Base-by-base conservation (phyloP, 352 stramenopile genomes). In the Plasmopara viticola region DNA sequence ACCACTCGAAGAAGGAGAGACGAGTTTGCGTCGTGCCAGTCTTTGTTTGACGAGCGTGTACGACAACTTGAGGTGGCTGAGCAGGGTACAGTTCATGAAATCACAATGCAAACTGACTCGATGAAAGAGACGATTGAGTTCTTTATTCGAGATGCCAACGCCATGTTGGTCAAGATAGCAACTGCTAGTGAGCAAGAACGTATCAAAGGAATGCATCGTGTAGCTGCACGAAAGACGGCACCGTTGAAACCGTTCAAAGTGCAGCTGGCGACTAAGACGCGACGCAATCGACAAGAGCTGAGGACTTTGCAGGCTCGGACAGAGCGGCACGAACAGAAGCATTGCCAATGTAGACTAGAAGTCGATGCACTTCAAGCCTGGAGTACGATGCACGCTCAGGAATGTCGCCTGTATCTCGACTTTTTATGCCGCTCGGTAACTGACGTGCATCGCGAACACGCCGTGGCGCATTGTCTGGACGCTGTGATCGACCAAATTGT, bases 371-470 rank as follows among this genome's bases (percentile, higher is more conserved):
- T 86, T 10, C 70, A 74, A 39, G 44, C 33, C 4, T 86, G 75
- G 75, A 71, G 56, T 4, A 38, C 51, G 12, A 66, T 59, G 13
- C 75, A 86, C 30, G 60, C 72, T 1, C 44, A 70, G 13, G 75
- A 84, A 34, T 86, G 75, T 37, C 56, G 73, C 0, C 53, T 70
- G 34, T 77, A 71, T 48, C 81, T 80, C 44, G 71, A 77, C 48
- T 86, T 79, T 43, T 39, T 84, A 34, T 66, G 63, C 43, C 79
- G 59, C 64, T 64, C 64, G 2, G 40, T 84, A 6, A 64, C 82
- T 48, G 45, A 68, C 29, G 38, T 43, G 15, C 49, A 56, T 31
- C 48, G 45, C 10, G 69, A 83, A 29, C 45, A 51, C 48, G 56
- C 28, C 37, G 70, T 76, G 29, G 41, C 34, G 6, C 60, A 53